A percentile compares a stretch with the other conserved stretches of the same genome.
These are phyloP conservation scores for Chenopodium formosanum DNA, from an alignment of 148 eudicot genomes.

Conservation along the genomic window DNA sequence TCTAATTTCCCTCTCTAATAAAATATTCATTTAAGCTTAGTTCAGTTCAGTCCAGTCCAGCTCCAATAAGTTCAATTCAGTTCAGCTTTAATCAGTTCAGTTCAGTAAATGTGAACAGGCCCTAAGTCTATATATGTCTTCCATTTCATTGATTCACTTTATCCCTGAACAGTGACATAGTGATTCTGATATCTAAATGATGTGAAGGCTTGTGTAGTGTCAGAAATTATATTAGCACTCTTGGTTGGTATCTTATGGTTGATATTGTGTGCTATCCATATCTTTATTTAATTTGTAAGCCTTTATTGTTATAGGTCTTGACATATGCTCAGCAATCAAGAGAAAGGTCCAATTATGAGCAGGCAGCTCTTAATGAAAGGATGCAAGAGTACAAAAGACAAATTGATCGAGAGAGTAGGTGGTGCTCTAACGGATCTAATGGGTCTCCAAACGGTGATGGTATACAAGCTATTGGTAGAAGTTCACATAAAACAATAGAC, in stretches of 20 bases:
- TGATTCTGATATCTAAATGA: neutral
- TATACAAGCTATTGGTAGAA: constrained; percentile 91
- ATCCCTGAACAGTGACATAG: neutral
- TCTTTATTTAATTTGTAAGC: neutral
- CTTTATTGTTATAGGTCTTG: constrained; percentile 56
- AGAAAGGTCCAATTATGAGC: constrained; percentile 94
- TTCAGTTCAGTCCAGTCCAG: too few species aligned
- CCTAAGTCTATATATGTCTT: neutral
- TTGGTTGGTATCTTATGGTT: neutral
- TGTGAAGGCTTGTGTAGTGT: neutral
- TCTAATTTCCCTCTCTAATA: too few species aligned
- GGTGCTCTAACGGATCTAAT: constrained; percentile 81
- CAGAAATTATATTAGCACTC: neutral
- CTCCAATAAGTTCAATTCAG: too few species aligned
- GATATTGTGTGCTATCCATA: neutral
- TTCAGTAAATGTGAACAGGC: too few species aligned
- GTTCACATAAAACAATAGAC: constrained; percentile 94
- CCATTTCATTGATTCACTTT: neutral
- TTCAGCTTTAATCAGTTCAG: too few species aligned
- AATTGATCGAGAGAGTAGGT: constrained; percentile 87
- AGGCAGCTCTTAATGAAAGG: constrained; percentile 87
- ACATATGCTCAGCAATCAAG: constrained; percentile 93
- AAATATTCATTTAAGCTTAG: too few species aligned
- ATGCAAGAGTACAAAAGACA: constrained; percentile 97
- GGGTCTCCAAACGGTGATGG: constrained; percentile 97